Base-by-base conservation (phyloP, 163 green algal genomes). In the Scenedesmus sp. region DNA sequence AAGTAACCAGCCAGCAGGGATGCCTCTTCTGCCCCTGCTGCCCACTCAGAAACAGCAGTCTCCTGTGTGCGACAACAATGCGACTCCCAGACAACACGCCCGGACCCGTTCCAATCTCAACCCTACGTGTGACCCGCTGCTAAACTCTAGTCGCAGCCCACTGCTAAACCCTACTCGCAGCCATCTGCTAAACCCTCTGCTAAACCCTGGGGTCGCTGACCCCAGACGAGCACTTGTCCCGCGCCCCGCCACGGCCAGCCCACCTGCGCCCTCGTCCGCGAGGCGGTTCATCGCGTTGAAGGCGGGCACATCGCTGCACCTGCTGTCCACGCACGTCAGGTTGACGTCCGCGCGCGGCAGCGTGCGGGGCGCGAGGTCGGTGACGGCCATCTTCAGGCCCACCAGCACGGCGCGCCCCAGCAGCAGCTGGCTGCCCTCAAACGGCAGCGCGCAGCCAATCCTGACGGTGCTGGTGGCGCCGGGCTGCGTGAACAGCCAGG, bases 341-440 rank as follows among this genome's bases (percentile, higher is more conserved):
- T 90, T 73, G 9, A 90, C 85, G 43, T 90, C 42, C 10, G 49
- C 42, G 20, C 85, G 70, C 7, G 85, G 85, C 68, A 84, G 35
- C 18, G 40, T 59, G 1, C 46, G 78, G 18, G 72, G 49, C 5
- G 65, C 85, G 15, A 53, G 18, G 10, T 84, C 68, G 3, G 15
- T 42, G 4, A 90, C 16, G 13, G 85, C 85, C 85, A 90, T 90
- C 20, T 68, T 61, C 12, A 90, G 4, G 1, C 30, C 85, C 1
- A 46, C 35, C 33, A 49, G 35, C 9, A 90, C 15, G 1, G 85
- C 65, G 2, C 43, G n/a, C 12, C 65, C 68, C 12, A 59, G 18
- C 22, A 83, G n/a, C 7, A 9, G 26, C 53, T 90, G 33, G 42
- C 30, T 37, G 70, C 85, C 85, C 13, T 44, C 37, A 20, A 90